Base-by-base conservation (phyloP, 306 rosid genomes). In the Pyrus bretschneideri region DNA sequence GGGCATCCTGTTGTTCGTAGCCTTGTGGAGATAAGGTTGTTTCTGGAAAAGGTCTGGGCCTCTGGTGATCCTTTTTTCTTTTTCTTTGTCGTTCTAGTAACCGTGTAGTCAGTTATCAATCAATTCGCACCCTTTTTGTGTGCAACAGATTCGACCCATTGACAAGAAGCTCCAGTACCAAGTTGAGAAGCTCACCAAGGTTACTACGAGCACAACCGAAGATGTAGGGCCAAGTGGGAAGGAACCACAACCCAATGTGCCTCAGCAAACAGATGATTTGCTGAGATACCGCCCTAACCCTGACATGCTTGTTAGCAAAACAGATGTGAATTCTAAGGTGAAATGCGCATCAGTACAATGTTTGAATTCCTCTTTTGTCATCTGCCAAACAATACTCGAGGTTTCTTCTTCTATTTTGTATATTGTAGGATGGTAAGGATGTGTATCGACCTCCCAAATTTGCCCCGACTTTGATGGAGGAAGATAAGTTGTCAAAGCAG, bases 91-190 rank as follows among this genome's bases (percentile, higher is more conserved):
- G 4, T 27, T n/a, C 6, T n/a, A 40, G 52, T 69, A 69, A 59
- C 27, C 4, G 19, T 52, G 25, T 65, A 29, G 25, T 66, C 40
- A 40, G 60, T 67, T 40, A 40, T 33, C 78, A 57, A 15, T 55
- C 65, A 69, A 70, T 73, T 55, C 65, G 78, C 30, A 61, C 68
- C 44, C 44, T 60, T 76, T 68, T 74, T 17, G 76, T 74, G 75
- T 22, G 31, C 13, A 59, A 78, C 89, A 95, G 97, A 90, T 95
- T 74, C 87, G 96, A 54, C 91, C 97, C 69, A 92, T 92, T 67
- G 98, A 92, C 86, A 89, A 92, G 75, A 92, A 91, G 85, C 91
- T 89, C 29, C 92, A 95, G 35, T 95, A 95, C 81, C 98, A 95
- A 82, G 86, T 92, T 75, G 96, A 92, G 81, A 95, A 95, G 87